Percentiles rank a stretch among this genome's conserved stretches.
Conservation (phyloP, 1,284 basidiomycete species). For the Puccinia horiana region DNA sequence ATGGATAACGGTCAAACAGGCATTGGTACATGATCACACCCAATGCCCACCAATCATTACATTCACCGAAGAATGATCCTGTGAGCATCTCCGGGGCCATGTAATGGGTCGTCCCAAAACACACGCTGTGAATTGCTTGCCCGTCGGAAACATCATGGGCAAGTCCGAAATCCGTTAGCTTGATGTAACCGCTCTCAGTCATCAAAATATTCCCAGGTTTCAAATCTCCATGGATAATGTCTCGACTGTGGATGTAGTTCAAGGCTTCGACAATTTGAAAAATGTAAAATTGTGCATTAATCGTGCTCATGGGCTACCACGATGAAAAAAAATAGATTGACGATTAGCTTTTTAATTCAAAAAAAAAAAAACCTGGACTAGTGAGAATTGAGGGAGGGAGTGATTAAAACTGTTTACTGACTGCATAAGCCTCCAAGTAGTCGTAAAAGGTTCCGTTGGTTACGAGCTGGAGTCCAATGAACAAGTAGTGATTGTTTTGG, state of each 20-base stretch:
- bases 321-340: not conserved
- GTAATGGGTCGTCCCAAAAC: slow-evolving; percentile 15
- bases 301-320: not conserved
- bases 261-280: not conserved
- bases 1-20: not conserved
- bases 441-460: not conserved
- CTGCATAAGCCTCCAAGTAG: slow-evolving; percentile 3
- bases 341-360: too few relatives aligned
- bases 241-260: slow-evolving; percentile 1
- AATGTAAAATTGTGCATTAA: not conserved
- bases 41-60: slow-evolving; percentile 29
- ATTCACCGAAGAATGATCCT: not conserved
- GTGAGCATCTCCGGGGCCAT: slow-evolving; percentile 23
- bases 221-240: slow-evolving; percentile 17
- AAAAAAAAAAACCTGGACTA: not conserved
- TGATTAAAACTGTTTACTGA: too few relatives aligned
- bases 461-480: slow-evolving; percentile 14
- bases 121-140: not conserved
- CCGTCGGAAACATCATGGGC: not conserved
- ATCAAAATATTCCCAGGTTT: slow-evolving; percentile 15
- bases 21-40: slow-evolving; percentile 20
- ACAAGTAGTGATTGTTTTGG: not conserved
- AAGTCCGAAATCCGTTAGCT: slow-evolving; percentile 18
- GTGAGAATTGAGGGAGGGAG: too few relatives aligned
- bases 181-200: slow-evolving; percentile 10